Percentiles rank a stretch among this genome's conserved stretches.
Conservation (phyloP, 2,329 filamentous ascomycete genomes). For the Cladosporium sp. region DNA sequence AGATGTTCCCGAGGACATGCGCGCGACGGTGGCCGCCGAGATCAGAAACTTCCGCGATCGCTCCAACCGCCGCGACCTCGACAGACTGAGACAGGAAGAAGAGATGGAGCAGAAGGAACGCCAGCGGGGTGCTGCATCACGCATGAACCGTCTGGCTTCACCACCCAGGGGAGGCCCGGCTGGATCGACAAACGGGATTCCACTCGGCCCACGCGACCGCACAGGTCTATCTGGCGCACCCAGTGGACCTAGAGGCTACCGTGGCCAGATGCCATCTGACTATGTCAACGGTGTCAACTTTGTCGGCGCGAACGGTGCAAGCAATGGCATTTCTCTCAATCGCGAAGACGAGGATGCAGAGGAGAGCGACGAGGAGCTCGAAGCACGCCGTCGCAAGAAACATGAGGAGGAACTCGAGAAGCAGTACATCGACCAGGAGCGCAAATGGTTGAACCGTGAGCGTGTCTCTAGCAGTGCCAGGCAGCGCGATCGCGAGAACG, state of each 20-base stretch:
- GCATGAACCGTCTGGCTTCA: constrained; percentile 69
- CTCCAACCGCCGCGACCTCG: constrained; percentile 83
- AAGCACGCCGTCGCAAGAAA: constrained; percentile 69
- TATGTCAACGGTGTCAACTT: constrained; percentile 79
- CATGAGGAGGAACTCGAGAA: constrained; percentile 76
- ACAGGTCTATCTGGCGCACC: constrained; percentile 66
- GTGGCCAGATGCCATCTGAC: constrained; percentile 65
- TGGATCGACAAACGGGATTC: constrained; percentile 65
- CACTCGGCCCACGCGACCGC: constrained; percentile 64
- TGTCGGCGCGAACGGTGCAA: constrained; percentile 69
- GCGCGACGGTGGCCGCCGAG: constrained; percentile 89
- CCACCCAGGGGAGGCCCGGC: constrained; percentile 63
- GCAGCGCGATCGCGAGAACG: constrained; percentile 78
- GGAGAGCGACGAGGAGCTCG: constrained; percentile 83
- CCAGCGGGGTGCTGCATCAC: constrained; percentile 63
- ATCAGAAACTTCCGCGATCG: constrained; percentile 93
- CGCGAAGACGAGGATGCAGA: constrained; percentile 78
- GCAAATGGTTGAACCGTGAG: constrained; percentile 88
- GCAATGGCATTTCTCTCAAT: constrained; percentile 52
- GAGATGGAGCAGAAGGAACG: constrained; percentile 87
- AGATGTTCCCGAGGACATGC: constrained; percentile 94
- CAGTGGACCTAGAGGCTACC: constrained; percentile 63
- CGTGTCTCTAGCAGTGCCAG: constrained; percentile 79
- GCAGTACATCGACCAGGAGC: constrained; percentile 78
- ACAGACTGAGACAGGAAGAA: constrained; percentile 84